Percentiles rank a stretch among this genome's conserved stretches.
These are phyloP conservation scores for Diaporthe helianthi DNA, from an alignment of 2,329 filamentous ascomycete genomes.

Conservation along the genomic window DNA sequence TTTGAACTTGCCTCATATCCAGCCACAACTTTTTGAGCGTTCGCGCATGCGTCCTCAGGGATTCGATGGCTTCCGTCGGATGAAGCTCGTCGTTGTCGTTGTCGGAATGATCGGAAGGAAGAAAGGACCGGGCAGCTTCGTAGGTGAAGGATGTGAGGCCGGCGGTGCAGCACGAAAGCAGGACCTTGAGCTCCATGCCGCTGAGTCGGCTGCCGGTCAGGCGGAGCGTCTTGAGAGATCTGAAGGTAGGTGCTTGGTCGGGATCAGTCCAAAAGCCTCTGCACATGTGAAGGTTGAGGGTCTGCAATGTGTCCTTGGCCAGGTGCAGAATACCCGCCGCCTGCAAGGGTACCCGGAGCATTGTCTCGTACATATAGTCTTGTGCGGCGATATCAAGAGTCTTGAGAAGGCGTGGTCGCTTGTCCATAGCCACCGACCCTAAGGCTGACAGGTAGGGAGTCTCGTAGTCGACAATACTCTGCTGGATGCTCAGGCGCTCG, in stretches of 20 bases:
- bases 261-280: background rate
- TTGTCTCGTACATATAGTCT: background rate
- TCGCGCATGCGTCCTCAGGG: background rate
- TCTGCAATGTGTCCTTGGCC: background rate
- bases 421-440: background rate
- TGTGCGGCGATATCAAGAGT: background rate
- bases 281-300: constrained; percentile 15
- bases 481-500: constrained; percentile 16
- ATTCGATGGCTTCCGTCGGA: background rate
- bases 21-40: background rate
- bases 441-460: background rate
- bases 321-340: background rate
- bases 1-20: background rate
- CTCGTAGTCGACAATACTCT: background rate
- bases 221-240: background rate
- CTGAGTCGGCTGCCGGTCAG: background rate
- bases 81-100: background rate
- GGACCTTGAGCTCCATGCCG: background rate
- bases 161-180: background rate
- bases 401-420: background rate
- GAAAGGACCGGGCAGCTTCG: background rate
- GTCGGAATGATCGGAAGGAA: too few species aligned
- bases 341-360: background rate
- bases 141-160: background rate
- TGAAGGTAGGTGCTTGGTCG: background rate